These are phyloP conservation scores for Crepidotus variabilis DNA, from an alignment of 768 basidiomycete genomes.

Conservation along the genomic window DNA sequence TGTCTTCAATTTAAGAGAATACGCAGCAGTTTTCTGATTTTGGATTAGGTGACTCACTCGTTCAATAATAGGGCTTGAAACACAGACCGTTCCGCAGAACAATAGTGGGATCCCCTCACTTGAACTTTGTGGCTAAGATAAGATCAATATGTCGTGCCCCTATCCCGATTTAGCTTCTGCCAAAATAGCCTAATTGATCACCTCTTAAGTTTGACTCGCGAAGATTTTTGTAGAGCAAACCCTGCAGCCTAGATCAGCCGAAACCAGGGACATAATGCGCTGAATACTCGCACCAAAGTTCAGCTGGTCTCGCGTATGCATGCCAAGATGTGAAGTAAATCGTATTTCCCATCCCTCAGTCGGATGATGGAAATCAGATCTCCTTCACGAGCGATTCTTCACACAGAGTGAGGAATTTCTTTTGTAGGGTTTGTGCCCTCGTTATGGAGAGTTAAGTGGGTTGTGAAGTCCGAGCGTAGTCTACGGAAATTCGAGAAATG, in stretches of 20 bases:
- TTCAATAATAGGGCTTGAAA: too few relatives aligned
- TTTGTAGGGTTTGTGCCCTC: neutral
- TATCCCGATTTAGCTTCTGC: neutral
- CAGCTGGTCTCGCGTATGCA: too few relatives aligned
- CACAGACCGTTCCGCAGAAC: too few relatives aligned
- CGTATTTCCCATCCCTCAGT: neutral
- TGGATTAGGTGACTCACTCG: too few relatives aligned
- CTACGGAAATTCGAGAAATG: neutral
- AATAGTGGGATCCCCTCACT: too few relatives aligned
- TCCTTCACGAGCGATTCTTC: neutral
- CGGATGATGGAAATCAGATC: neutral
- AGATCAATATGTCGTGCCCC: neutral
- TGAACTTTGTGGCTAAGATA: neutral
- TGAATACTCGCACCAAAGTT: neutral
- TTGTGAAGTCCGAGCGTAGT: neutral
- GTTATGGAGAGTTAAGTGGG: neutral
- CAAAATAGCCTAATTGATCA: neutral
- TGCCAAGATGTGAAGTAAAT: too few relatives aligned
- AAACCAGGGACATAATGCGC: neutral
- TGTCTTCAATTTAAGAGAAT: too few relatives aligned
- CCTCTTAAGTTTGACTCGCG: neutral
- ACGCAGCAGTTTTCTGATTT: too few relatives aligned
- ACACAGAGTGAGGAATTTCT: neutral
- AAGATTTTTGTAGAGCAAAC: neutral
- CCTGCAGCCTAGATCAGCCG: neutral